Conservation (phyloP, 257 asterid genomes). For the Solanum sitiens region DNA sequence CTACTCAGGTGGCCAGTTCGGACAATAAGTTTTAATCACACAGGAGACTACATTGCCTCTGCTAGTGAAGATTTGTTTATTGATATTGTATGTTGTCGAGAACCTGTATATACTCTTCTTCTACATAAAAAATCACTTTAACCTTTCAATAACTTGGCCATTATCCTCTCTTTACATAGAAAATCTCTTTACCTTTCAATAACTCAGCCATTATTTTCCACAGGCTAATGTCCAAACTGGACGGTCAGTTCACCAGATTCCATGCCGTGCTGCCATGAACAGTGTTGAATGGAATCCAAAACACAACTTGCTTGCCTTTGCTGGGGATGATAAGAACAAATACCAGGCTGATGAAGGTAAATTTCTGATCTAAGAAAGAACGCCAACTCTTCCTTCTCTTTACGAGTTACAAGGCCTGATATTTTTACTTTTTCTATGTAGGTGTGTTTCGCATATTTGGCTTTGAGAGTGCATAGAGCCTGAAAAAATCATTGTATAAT, state of each 20-base stretch:
- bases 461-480: slow-evolving; percentile 52
- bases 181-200: not conserved
- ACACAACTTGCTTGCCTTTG: slow-evolving; percentile 82
- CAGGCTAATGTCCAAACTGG: slow-evolving; percentile 84
- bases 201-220: not conserved
- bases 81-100: slow-evolving; percentile 60
- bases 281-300: slow-evolving; percentile 99
- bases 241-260: slow-evolving; percentile 79
- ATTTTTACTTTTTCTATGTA: slow-evolving; percentile 7
- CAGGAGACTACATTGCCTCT: slow-evolving; percentile 91
- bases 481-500: not conserved
- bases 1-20: slow-evolving; percentile 90
- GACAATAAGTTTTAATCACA: slow-evolving; percentile 86
- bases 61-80: slow-evolving; percentile 96
- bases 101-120: not conserved
- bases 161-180: not conserved
- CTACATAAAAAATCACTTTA: not conserved
- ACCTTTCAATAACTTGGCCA: not conserved
- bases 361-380: not conserved
- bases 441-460: slow-evolving; percentile 91
- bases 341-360: slow-evolving; percentile 89
- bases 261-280: slow-evolving; percentile 97
- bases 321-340: slow-evolving; percentile 96
- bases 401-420: not conserved
- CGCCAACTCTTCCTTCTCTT: not conserved